phyloP scores from a whole-genome alignment of 345 rosid genomes.

The Acer negundo region DNA sequence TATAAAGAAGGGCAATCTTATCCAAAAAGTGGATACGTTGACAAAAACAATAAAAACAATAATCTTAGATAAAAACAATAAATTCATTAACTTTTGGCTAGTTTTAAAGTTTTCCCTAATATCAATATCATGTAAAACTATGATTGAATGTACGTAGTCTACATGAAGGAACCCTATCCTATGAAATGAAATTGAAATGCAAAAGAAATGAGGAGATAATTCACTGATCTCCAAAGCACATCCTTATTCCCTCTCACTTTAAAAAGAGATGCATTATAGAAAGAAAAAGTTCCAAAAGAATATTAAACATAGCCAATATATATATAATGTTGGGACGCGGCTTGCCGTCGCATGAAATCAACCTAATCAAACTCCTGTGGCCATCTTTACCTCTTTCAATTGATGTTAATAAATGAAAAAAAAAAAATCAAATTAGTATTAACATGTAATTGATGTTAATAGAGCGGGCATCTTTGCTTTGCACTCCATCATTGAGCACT shows the following conservation, averaged over 20 bases:
- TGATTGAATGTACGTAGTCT: not conserved
- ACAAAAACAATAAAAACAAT: too few species aligned
- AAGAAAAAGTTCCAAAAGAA: slow-evolving; percentile 5
- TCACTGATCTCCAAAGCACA: slow-evolving; percentile 8
- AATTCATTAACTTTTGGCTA: too few species aligned
- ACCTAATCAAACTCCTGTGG: not conserved
- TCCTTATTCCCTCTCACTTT: slow-evolving; percentile 10
- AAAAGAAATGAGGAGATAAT: not conserved
- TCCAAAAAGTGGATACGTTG: too few species aligned
- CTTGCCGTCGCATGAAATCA: slow-evolving; percentile 23
- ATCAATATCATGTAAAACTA: not conserved
- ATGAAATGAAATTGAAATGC: not conserved
- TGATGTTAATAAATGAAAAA: not conserved
- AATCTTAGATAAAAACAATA: too few species aligned
- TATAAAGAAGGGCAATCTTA: too few species aligned
- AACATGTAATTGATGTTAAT: too few species aligned
- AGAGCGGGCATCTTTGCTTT: slow-evolving; percentile 45
- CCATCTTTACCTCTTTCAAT: not conserved
- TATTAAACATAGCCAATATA: not conserved
- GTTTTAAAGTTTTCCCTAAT: too few species aligned
- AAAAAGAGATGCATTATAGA: not conserved
- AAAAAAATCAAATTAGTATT: not conserved
- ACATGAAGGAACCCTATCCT: not conserved
- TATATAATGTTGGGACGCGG: slow-evolving; percentile 24
- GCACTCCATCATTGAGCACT: slow-evolving; percentile 29